Conservation (phyloP, 208 protist genomes). For the Polymyxa betae region DNA sequence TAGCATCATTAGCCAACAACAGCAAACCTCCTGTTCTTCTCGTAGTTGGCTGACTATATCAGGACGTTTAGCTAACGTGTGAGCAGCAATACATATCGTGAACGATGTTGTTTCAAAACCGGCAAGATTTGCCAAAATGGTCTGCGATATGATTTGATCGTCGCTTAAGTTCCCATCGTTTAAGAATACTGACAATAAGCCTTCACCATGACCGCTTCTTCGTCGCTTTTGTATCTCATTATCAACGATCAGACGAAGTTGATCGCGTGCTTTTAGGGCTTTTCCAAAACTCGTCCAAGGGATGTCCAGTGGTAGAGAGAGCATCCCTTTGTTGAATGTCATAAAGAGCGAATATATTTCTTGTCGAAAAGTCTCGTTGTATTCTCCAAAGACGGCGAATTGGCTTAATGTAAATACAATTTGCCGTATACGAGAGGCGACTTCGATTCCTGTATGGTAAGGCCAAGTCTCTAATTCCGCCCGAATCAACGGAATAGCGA, state of each 20-base stretch:
- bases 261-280: not conserved
- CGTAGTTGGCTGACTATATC: not conserved
- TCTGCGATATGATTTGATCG: not conserved
- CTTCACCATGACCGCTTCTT: not conserved
- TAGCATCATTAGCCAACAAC: not conserved
- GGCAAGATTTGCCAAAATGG: not conserved
- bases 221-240: not conserved
- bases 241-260: not conserved
- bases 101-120: constrained; percentile 26
- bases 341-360: not conserved
- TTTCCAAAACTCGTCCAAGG: not conserved
- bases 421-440: not conserved
- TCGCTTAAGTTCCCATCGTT: not conserved
- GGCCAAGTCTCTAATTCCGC: not conserved
- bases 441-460: not conserved
- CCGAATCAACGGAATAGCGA: not conserved
- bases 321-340: not conserved
- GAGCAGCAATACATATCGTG: not conserved
- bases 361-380: not conserved
- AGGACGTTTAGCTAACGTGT: not conserved
- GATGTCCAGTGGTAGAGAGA: not conserved
- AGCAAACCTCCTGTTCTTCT: not conserved
- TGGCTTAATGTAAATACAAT: constrained; percentile 8
- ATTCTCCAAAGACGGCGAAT: constrained; percentile 27
- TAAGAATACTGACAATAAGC: not conserved